A percentile compares a stretch with the other conserved stretches of the same genome.
phyloP scores from a whole-genome alignment of 371 early-diverging fungal species.

The Actinomucor elegans region DNA sequence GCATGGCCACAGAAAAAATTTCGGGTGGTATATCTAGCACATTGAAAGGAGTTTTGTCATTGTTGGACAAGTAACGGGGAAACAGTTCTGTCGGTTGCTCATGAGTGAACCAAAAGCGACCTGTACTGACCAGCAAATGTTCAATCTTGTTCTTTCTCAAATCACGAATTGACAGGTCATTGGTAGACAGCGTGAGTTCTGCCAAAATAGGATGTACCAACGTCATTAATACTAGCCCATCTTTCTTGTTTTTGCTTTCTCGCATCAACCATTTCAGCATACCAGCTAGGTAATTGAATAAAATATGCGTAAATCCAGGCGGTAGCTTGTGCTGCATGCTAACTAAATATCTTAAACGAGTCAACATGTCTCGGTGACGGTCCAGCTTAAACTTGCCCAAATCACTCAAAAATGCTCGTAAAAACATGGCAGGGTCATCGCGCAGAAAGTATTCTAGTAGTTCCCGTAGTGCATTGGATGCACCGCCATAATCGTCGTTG shows the following conservation, averaged over 20 bases:
- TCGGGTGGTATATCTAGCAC: constrained; percentile 52
- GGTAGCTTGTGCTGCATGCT: constrained; percentile 56
- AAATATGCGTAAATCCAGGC: constrained; percentile 53
- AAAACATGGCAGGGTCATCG: constrained; percentile 61
- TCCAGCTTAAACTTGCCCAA: constrained; percentile 45
- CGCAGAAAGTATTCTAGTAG: constrained; percentile 53
- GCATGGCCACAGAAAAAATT: constrained; percentile 54
- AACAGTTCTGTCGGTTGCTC: constrained; percentile 58
- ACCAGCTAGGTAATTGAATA: constrained; percentile 69
- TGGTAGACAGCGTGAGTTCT: constrained; percentile 57
- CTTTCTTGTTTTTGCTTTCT: constrained; percentile 35
- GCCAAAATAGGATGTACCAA: constrained; percentile 55
- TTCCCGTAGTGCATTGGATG: constrained; percentile 45
- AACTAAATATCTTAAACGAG: constrained; percentile 48
- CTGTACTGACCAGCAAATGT: constrained; percentile 50
- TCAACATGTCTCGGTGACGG: constrained; percentile 44
- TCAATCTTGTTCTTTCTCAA: constrained; percentile 68
- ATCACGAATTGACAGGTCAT: constrained; percentile 61
- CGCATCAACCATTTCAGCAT: constrained; percentile 61
- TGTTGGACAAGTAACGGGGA: constrained; percentile 36
- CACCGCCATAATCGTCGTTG: constrained; percentile 51
- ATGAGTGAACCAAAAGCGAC: constrained; percentile 63
- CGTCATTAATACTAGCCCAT: constrained; percentile 46
- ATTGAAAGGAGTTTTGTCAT: constrained; percentile 28
- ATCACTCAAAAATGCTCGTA: constrained; percentile 56